Evolutionary conservation across 306 rosid genomes (phyloP).

Genomic region (Lathyrus sativus): DNA sequence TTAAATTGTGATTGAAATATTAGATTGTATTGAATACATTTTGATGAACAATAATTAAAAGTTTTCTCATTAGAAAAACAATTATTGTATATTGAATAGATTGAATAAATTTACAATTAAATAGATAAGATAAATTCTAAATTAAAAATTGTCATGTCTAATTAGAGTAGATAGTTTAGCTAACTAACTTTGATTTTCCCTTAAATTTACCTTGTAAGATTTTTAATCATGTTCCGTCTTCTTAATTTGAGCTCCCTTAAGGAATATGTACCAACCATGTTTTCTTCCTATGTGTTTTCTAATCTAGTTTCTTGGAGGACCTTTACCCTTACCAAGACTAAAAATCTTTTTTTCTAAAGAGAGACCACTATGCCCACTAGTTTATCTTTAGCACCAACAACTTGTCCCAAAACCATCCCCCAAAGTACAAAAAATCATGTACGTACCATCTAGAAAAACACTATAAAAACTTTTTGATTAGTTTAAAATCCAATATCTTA

Average conservation of each 20-base stretch:
- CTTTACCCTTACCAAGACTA: not conserved
- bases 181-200: too few species aligned
- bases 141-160: too few species aligned
- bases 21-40: too few species aligned
- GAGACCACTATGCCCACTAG: slow-evolving; percentile 22
- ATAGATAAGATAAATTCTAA: too few species aligned
- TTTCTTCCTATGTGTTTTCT: not conserved
- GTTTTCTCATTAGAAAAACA: too few species aligned
- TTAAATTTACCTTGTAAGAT: too few species aligned
- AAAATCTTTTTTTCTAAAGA: not conserved
- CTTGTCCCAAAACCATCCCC: not conserved
- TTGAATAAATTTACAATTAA: too few species aligned
- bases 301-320: not conserved
- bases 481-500: not conserved
- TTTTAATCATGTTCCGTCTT: too few species aligned
- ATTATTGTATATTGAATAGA: too few species aligned
- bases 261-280: not conserved
- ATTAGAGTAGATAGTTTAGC: too few species aligned
- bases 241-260: not conserved
- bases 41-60: too few species aligned
- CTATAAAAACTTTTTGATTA: not conserved
- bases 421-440: slow-evolving; percentile 26
- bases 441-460: slow-evolving; percentile 11
- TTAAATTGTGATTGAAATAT: too few species aligned
- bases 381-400: slow-evolving; percentile 9